Evolutionary conservation across 2,329 filamentous ascomycete species (phyloP).

Genomic region (Colletotrichum phormii): DNA sequence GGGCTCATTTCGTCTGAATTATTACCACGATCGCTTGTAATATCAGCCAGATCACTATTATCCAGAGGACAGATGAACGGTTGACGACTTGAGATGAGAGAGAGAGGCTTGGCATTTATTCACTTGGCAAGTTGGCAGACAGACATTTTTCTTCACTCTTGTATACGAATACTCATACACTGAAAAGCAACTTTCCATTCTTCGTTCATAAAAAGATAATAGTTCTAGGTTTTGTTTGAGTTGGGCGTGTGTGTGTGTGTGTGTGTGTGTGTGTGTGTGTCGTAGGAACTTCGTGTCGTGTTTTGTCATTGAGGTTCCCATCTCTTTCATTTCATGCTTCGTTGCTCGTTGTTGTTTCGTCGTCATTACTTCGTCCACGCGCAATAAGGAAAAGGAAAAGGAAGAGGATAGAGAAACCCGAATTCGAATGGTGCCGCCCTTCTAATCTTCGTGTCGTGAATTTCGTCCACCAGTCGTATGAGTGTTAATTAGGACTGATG

Average conservation of each 20-base stretch:
- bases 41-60: neutral
- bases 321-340: neutral
- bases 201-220: neutral
- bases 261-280: neutral
- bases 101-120: neutral
- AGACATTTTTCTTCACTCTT: neutral
- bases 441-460: neutral
- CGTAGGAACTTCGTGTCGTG: neutral
- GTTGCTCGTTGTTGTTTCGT: neutral
- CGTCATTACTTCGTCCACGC: constrained; percentile 2
- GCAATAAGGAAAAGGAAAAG: neutral
- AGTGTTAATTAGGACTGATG: neutral
- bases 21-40: neutral
- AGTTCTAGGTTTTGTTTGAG: neutral
- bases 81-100: neutral
- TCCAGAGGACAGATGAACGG: neutral
- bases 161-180: no score
- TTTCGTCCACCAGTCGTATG: neutral
- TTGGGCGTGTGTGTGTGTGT: neutral
- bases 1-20: neutral
- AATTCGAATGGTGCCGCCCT: constrained; percentile 10
- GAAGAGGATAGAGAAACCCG: neutral
- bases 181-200: neutral
- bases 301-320: neutral
- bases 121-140: neutral